These are phyloP conservation scores for Jackrogersella multiformis DNA, from an alignment of 495 filamentous ascomycete species.

Conservation along the genomic window DNA sequence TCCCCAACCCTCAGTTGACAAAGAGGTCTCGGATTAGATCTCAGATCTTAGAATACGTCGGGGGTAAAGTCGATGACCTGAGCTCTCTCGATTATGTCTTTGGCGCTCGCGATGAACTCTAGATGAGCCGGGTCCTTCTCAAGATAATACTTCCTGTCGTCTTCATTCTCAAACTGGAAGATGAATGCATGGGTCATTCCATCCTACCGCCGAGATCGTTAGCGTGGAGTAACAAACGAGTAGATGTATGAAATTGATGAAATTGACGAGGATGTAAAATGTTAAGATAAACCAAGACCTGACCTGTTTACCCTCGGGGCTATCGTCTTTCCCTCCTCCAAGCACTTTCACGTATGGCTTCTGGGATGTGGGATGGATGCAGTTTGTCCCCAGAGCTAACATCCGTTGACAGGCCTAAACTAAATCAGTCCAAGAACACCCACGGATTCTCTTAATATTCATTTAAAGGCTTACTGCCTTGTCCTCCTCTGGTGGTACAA, in stretches of 20 bases:
- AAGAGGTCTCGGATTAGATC: not conserved
- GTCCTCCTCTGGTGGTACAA: slow-evolving; percentile 48
- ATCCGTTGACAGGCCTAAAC: slow-evolving; percentile 42
- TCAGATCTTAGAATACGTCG: slow-evolving; percentile 46
- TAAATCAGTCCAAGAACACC: not conserved
- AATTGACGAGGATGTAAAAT: no score
- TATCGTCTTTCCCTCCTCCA: slow-evolving; percentile 70
- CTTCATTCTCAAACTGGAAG: slow-evolving; percentile 66
- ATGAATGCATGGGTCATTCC: slow-evolving; percentile 69
- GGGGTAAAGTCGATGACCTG: slow-evolving; percentile 57
- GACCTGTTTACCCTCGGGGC: slow-evolving; percentile 68
- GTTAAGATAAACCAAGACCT: not conserved
- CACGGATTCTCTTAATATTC: not conserved
- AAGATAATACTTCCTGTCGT: slow-evolving; percentile 65
- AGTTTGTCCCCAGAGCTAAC: slow-evolving; percentile 52
- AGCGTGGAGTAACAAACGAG: not conserved
- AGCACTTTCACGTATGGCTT: slow-evolving; percentile 66
- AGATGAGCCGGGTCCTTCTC: slow-evolving; percentile 63
- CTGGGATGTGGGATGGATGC: slow-evolving; percentile 60
- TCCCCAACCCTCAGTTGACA: not conserved
- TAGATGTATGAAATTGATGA: not conserved
- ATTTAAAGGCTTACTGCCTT: slow-evolving; percentile 52
- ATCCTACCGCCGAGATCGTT: slow-evolving; percentile 47
- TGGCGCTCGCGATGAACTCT: slow-evolving; percentile 52
- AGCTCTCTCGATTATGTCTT: slow-evolving; percentile 48